Evolutionary conservation across 345 rosid genomes (phyloP).

Genomic region (Eucalyptus regnans): DNA sequence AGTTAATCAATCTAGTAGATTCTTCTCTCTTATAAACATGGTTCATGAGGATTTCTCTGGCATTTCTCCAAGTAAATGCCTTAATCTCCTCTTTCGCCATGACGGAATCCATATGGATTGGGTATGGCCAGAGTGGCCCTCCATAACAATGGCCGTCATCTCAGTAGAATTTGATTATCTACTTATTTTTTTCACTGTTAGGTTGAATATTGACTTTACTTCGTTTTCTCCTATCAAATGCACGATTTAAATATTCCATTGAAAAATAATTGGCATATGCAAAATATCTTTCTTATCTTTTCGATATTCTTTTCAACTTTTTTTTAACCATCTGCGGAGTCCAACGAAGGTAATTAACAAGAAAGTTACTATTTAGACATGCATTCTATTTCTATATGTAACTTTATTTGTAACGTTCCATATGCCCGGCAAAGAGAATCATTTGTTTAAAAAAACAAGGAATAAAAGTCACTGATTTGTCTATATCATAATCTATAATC

Average conservation of each 20-base stretch:
- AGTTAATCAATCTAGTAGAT: background rate
- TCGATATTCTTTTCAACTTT: background rate
- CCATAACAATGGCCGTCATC: background rate
- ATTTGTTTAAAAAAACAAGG: background rate
- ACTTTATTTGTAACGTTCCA: background rate
- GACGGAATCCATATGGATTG: background rate
- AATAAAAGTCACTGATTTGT: background rate
- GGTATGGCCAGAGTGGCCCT: background rate
- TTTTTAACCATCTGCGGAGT: background rate
- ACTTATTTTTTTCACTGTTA: background rate
- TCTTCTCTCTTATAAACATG: background rate
- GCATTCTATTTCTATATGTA: background rate
- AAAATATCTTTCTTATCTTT: background rate
- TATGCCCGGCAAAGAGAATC: rapidly evolving
- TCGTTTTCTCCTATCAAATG: background rate
- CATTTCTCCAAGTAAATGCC: background rate
- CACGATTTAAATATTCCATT: background rate
- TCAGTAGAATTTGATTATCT: background rate
- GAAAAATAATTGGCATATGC: background rate
- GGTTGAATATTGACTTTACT: background rate
- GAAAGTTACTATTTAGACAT: background rate
- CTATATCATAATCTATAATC: background rate
- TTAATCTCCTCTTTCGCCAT: too few species aligned
- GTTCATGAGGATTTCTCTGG: background rate
- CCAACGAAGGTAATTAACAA: background rate